Evolutionary conservation across 768 basidiomycete species (phyloP).

Genomic region (Lactarius trivialis): DNA sequence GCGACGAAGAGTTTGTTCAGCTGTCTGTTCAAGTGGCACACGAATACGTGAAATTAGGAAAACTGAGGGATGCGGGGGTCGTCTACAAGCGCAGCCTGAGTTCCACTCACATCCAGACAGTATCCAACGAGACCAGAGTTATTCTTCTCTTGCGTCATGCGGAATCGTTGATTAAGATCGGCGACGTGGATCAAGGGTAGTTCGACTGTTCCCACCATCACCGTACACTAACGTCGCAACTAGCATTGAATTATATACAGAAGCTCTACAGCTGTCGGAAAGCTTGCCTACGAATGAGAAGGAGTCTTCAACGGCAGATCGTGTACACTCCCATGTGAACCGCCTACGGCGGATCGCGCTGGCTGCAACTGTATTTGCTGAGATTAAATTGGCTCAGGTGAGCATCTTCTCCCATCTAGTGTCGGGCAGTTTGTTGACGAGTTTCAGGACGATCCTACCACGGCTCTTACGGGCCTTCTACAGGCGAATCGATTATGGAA

Average conservation of each 20-base stretch:
- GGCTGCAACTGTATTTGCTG: constrained; percentile 62
- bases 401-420: background rate
- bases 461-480: constrained; percentile 50
- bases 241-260: constrained; percentile 50
- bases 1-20: constrained; percentile 48
- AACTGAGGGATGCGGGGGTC: constrained; percentile 52
- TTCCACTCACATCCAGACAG: constrained; percentile 37
- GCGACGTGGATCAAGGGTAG: constrained; percentile 57
- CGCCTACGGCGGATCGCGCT: constrained; percentile 63
- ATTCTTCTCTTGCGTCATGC: constrained; percentile 60
- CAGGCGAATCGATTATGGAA: constrained; percentile 77
- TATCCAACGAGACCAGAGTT: constrained; percentile 47
- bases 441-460: constrained; percentile 52
- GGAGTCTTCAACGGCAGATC: constrained; percentile 43
- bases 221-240: background rate
- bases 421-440: constrained; percentile 1
- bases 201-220: constrained; percentile 1
- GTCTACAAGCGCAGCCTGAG: constrained; percentile 58
- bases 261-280: constrained; percentile 47
- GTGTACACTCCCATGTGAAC: constrained; percentile 52
- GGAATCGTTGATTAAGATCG: constrained; percentile 53
- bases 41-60: constrained; percentile 77
- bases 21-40: constrained; percentile 67
- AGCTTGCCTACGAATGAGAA: constrained; percentile 40
- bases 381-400: constrained; percentile 65